Conservation (phyloP, 2,329 filamentous ascomycete species). For the Hypoxylon sp. region DNA sequence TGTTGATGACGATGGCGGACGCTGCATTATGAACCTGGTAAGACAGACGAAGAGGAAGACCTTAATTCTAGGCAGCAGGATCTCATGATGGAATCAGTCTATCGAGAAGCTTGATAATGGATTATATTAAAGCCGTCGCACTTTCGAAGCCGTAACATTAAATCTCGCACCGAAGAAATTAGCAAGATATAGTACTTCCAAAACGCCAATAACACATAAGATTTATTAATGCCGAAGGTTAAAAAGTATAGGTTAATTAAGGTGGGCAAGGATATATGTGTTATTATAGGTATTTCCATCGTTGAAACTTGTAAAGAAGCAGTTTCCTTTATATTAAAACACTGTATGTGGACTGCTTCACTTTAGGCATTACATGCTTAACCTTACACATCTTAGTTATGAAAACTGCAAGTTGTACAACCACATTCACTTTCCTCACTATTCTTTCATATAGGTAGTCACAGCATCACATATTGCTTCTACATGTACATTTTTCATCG, state of each 20-base stretch:
- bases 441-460: too few relatives aligned
- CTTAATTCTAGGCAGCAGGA: slow-evolving; percentile 4
- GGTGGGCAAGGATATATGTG: neutral
- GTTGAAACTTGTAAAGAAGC: neutral
- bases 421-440: neutral
- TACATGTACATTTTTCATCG: too few relatives aligned
- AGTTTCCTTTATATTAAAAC: too few relatives aligned
- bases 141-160: neutral
- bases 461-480: neutral
- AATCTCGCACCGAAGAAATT: too few relatives aligned
- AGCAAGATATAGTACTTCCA: neutral
- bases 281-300: neutral
- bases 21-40: neutral
- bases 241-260: neutral
- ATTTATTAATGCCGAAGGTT: neutral
- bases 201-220: neutral
- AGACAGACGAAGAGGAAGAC: neutral
- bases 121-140: neutral
- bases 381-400: too few relatives aligned
- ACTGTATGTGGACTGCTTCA: too few relatives aligned
- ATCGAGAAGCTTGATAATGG: too few relatives aligned
- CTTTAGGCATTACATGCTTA: too few relatives aligned
- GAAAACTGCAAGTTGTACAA: neutral
- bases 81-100: neutral
- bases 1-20: neutral